phyloP scores from a whole-genome alignment of 495 filamentous ascomycete species.

The Penicillium malachiteum region DNA sequence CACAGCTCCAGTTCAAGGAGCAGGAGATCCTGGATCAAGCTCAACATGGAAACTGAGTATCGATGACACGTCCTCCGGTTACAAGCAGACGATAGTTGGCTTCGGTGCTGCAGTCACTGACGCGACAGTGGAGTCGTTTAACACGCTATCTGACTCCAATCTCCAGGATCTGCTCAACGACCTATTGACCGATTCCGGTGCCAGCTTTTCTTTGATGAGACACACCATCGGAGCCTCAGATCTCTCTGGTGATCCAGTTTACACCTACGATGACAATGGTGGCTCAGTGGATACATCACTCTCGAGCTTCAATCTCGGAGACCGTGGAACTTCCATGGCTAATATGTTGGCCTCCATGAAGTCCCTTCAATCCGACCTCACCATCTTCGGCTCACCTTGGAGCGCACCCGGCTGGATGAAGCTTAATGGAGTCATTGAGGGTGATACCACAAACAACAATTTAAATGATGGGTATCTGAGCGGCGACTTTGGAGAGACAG shows the following conservation, averaged over 20 bases:
- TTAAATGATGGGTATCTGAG: conserved; percentile 43
- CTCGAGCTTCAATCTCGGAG: conserved; percentile 45
- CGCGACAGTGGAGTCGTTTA: conserved; percentile 53
- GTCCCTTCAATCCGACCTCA: conserved; percentile 36
- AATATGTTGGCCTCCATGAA: conserved; percentile 27
- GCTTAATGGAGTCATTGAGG: conserved; percentile 48
- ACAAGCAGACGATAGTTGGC: conserved; percentile 51
- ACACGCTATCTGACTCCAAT: conserved; percentile 36
- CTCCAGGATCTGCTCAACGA: conserved; percentile 45
- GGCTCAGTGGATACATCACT: conserved; percentile 39
- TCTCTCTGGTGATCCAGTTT: conserved; percentile 45
- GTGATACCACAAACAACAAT: conserved; percentile 49
- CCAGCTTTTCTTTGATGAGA: conserved; percentile 50
- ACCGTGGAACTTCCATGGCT: conserved; percentile 54
- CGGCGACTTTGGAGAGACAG: conserved; percentile 20
- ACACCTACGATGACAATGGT: conserved; percentile 54
- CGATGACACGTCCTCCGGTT: conserved; percentile 46
- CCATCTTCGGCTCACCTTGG: conserved; percentile 54
- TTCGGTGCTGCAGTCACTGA: conserved; percentile 59
- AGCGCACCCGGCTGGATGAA: conserved; percentile 60
- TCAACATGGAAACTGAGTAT: conserved; percentile 51
- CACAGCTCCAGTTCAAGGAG: conserved; percentile 42
- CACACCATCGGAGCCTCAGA: conserved; percentile 57
- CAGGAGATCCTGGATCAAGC: conserved; percentile 35
- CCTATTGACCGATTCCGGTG: conserved; percentile 47